Evolutionary conservation across 2,329 filamentous ascomycete species (phyloP).

Genomic region (Rhinocladiella similis): DNA sequence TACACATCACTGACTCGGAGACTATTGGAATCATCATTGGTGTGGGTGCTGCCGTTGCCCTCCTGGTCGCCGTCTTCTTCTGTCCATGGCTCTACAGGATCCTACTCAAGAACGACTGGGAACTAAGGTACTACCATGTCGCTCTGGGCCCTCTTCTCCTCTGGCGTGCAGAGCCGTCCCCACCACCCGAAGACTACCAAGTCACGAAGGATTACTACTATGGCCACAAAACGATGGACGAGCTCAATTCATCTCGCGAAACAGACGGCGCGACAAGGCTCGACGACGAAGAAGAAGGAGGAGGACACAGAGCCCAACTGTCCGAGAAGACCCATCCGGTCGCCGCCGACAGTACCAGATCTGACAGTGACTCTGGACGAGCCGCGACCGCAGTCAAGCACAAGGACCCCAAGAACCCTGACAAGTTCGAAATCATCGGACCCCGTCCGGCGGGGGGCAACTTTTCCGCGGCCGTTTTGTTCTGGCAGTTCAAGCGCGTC

Average conservation of each 20-base stretch:
- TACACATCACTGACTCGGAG: background rate
- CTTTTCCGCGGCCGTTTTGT: constrained; percentile 2
- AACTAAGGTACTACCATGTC: constrained; percentile 14
- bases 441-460: constrained; percentile 7
- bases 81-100: constrained; percentile 14
- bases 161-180: background rate
- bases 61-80: constrained; percentile 18
- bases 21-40: constrained; percentile 16
- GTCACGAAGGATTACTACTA: constrained; percentile 14
- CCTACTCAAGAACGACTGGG: constrained; percentile 15
- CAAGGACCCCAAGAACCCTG: background rate
- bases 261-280: background rate
- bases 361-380: background rate
- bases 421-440: constrained; percentile 1
- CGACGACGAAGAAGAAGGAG: background rate
- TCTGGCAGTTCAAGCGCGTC: constrained; percentile 12
- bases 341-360: too few relatives aligned
- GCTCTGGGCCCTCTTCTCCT: constrained; percentile 12
- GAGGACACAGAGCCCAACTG: background rate
- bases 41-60: constrained; percentile 5
- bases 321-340: background rate
- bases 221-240: constrained; percentile 11
- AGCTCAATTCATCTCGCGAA: too few relatives aligned
- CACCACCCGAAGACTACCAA: constrained; percentile 1
- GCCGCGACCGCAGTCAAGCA: background rate